phyloP scores from a whole-genome alignment of 148 eudicot species.

The Nepenthes gracilis region DNA sequence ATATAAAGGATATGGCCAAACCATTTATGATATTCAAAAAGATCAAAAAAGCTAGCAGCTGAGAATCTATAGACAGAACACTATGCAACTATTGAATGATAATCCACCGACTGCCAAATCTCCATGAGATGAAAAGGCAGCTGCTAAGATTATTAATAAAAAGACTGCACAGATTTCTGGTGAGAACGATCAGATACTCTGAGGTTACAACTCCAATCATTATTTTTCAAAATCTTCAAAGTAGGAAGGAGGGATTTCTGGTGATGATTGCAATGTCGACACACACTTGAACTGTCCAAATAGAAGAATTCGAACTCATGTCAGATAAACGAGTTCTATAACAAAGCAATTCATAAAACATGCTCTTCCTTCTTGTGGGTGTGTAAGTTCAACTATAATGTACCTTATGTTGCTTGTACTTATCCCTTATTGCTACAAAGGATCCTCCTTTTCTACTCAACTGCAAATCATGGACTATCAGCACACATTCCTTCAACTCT shows the following conservation, averaged over 20 bases:
- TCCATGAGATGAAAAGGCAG: too few species aligned
- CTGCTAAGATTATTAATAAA: too few species aligned
- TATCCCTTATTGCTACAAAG: constrained; percentile 56
- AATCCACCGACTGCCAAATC: too few species aligned
- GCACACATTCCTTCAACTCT: constrained; percentile 73
- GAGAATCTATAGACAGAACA: too few species aligned
- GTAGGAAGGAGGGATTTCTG: constrained; percentile 42
- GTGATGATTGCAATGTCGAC: constrained; percentile 39
- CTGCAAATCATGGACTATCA: constrained; percentile 66
- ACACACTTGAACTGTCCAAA: constrained; percentile 45
- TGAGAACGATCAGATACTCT: too few species aligned
- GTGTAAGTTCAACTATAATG: background rate
- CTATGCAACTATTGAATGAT: background rate
- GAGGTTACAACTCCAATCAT: too few species aligned
- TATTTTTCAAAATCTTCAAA: constrained; percentile 23
- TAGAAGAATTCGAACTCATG: background rate
- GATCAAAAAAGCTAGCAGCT: too few species aligned
- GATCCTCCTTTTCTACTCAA: constrained; percentile 40
- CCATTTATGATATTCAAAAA: too few species aligned
- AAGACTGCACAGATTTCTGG: too few species aligned
- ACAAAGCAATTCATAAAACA: background rate
- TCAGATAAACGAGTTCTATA: background rate
- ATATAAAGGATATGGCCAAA: too few species aligned
- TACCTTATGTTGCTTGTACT: constrained; percentile 88
- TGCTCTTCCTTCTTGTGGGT: background rate